Evolutionary conservation across 1,139 yeast species (phyloP).

Genomic region (Candida anutae): DNA sequence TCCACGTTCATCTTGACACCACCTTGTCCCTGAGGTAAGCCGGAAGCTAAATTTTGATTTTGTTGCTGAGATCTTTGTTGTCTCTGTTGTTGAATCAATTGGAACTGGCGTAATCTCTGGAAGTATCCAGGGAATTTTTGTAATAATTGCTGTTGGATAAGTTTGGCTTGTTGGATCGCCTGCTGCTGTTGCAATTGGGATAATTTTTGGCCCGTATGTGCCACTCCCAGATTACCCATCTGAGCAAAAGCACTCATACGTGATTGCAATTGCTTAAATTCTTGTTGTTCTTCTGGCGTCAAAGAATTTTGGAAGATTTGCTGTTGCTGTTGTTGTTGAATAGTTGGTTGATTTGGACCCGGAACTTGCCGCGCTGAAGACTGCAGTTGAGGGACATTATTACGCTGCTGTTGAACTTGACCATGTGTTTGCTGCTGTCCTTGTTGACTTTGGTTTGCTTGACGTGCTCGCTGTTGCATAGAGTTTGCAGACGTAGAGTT

Average conservation of each 20-base stretch:
- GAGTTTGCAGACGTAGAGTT: too few species aligned
- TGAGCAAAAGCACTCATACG: conserved; percentile 35
- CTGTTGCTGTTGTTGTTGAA: conserved; percentile 39
- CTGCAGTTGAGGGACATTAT: too few species aligned
- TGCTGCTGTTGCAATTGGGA: conserved; percentile 41
- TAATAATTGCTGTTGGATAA: conserved; percentile 35
- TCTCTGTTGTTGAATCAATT: conserved; percentile 31
- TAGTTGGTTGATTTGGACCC: conserved; percentile 7
- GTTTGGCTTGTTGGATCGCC: conserved; percentile 38
- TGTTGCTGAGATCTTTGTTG: conserved; percentile 19
- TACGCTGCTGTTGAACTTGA: conserved; percentile 4
- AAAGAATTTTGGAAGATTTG: conserved; percentile 38
- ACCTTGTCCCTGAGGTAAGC: neutral
- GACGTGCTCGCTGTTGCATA: conserved; percentile 3
- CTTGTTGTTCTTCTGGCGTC: conserved; percentile 37
- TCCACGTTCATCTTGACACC: neutral
- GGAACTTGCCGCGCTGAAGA: too few species aligned
- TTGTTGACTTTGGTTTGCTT: conserved; percentile 3
- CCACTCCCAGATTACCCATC: conserved; percentile 40
- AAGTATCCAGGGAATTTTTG: conserved; percentile 40
- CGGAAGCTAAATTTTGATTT: conserved; percentile 4
- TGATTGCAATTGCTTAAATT: conserved; percentile 35
- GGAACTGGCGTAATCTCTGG: conserved; percentile 37
- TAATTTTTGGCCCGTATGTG: conserved; percentile 37
- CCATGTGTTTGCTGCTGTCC: conserved; percentile 3